These are phyloP conservation scores for Thelonectria discophora DNA, from an alignment of 2,329 filamentous ascomycete species.

Conservation along the genomic window DNA sequence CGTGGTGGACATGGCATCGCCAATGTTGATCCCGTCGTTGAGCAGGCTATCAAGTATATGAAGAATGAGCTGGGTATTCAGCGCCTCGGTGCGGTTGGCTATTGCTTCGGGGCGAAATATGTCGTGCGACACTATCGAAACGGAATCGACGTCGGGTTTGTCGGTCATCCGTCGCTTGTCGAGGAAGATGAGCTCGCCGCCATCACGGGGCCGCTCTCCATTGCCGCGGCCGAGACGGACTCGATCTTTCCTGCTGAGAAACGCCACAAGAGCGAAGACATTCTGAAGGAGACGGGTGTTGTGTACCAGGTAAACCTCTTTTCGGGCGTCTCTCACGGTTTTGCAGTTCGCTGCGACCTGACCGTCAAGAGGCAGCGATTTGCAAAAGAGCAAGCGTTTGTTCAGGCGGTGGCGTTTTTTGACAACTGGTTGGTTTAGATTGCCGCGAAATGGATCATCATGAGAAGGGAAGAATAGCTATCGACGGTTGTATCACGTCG, in stretches of 20 bases:
- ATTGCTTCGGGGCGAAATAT: slow-evolving; percentile 77
- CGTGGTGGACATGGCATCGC: slow-evolving; percentile 51
- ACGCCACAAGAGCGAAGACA: slow-evolving; percentile 70
- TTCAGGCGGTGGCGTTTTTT: slow-evolving; percentile 82
- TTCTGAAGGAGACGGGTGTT: slow-evolving; percentile 61
- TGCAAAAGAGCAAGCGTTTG: slow-evolving; percentile 83
- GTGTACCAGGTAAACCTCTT: slow-evolving; percentile 83
- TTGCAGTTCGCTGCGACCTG: slow-evolving; percentile 73
- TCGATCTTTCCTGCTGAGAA: slow-evolving; percentile 69
- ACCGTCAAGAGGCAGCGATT: slow-evolving; percentile 65
- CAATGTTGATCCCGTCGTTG: slow-evolving; percentile 44
- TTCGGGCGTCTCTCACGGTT: slow-evolving; percentile 77
- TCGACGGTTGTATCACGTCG: too few relatives aligned
- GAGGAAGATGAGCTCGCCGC: slow-evolving; percentile 70
- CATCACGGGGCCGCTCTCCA: slow-evolving; percentile 72
- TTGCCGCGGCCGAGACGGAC: slow-evolving; percentile 72
- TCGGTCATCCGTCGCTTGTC: slow-evolving; percentile 83
- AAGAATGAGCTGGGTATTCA: slow-evolving; percentile 62
- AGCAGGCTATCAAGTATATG: slow-evolving; percentile 58
- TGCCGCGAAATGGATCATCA: neutral
- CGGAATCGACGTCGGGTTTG: slow-evolving; percentile 74
- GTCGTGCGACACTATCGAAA: slow-evolving; percentile 69
- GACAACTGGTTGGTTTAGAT: slow-evolving; percentile 14
- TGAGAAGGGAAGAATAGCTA: too few relatives aligned
- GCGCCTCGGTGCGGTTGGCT: slow-evolving; percentile 72